phyloP scores from a whole-genome alignment of 2,329 filamentous ascomycete genomes.

The Fusarium secorum region DNA sequence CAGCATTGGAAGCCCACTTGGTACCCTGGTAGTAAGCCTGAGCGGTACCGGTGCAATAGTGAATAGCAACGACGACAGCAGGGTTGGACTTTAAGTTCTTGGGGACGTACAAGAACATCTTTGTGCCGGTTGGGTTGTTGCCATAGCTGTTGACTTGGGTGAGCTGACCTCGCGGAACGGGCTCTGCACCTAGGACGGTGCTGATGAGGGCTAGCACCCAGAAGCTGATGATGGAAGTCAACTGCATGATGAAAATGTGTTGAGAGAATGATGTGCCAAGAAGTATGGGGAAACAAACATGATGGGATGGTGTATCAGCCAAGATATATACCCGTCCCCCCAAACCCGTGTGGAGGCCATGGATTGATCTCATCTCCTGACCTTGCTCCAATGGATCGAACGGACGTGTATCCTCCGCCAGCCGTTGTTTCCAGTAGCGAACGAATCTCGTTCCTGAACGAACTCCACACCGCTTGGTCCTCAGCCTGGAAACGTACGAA shows the following conservation, averaged over 20 bases:
- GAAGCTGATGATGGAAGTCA: slow-evolving; percentile 12
- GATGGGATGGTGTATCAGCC: background rate
- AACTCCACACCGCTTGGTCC: background rate
- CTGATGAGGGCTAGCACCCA: slow-evolving; percentile 13
- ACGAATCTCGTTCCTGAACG: background rate
- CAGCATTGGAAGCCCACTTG: slow-evolving; percentile 14
- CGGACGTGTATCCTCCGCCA: slow-evolving; percentile 20
- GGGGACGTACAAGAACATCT: slow-evolving; percentile 13
- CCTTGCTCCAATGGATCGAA: slow-evolving; percentile 1
- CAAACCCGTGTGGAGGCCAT: background rate
- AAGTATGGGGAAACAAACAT: background rate
- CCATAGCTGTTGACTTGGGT: slow-evolving; percentile 3
- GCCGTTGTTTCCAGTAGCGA: background rate
- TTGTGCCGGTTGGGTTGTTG: slow-evolving; percentile 11
- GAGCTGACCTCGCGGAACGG: slow-evolving; percentile 1
- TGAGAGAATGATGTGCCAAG: slow-evolving; percentile 3
- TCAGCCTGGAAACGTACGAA: background rate
- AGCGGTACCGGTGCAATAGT: background rate
- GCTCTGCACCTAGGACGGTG: background rate
- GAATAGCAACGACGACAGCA: slow-evolving; percentile 14
- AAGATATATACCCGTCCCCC: background rate
- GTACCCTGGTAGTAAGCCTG: slow-evolving; percentile 9
- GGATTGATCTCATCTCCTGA: background rate
- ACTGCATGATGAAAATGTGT: background rate
- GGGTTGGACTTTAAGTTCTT: slow-evolving; percentile 12